A percentile compares a stretch with the other conserved stretches of the same genome.
Evolutionary conservation across 2,329 filamentous ascomycete species (phyloP).

Genomic region (Trichoderma afroharzianum): DNA sequence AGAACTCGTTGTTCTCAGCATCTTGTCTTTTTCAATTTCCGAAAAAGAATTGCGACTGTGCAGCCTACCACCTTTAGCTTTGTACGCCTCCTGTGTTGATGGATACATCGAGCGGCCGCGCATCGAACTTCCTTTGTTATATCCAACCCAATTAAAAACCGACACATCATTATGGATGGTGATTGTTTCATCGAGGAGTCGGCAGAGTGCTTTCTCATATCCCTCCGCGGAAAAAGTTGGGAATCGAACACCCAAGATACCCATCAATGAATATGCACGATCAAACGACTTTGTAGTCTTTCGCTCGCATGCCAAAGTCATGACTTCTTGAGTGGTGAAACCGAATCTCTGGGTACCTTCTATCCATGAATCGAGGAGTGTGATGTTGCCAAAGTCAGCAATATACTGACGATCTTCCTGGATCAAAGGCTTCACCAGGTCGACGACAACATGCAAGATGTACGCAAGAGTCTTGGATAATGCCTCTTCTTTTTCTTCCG

Average conservation of each 20-base stretch:
- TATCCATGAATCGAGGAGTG: background rate
- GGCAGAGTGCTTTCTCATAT: conserved; percentile 14
- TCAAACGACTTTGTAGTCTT: conserved; percentile 10
- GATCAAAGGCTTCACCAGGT: background rate
- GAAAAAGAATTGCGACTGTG: background rate
- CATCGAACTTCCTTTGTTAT: conserved; percentile 11
- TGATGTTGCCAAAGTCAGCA: conserved; percentile 14
- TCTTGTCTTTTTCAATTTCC: background rate
- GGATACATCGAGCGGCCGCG: conserved; percentile 19
- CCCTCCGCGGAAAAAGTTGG: conserved; percentile 18
- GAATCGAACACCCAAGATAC: conserved; percentile 14
- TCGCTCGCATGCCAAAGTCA: conserved; percentile 8
- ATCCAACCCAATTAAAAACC: conserved; percentile 15
- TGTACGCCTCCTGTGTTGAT: conserved; percentile 9
- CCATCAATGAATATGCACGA: conserved; percentile 18
- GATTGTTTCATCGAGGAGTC: conserved; percentile 16
- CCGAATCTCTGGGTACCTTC: background rate
- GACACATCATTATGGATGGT: conserved; percentile 15
- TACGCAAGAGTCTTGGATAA: background rate
- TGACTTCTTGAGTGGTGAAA: conserved; percentile 12
- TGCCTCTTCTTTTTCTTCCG: background rate
- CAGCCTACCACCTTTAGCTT: background rate
- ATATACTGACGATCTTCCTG: background rate
- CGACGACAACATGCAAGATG: background rate
- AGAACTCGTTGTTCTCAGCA: background rate